These are phyloP conservation scores for Globisporangium paddicum DNA, from an alignment of 352 stramenopile genomes.

Conservation along the genomic window DNA sequence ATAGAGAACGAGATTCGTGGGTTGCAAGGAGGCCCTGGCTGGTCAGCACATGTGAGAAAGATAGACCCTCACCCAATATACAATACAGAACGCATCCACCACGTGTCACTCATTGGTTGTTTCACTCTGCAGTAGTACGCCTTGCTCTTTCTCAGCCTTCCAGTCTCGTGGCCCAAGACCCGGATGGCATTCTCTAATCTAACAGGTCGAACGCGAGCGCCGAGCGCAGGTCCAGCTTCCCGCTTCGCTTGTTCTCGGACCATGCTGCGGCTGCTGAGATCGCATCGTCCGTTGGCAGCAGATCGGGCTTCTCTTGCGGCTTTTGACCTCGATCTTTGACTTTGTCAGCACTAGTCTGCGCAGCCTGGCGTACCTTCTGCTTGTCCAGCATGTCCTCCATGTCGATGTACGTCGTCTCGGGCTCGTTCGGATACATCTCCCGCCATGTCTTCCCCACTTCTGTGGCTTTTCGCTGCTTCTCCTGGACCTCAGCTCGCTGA, in stretches of 20 bases:
- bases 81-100: neutral
- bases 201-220: constrained; percentile 69
- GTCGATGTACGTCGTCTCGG: constrained; percentile 74
- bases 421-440: constrained; percentile 77
- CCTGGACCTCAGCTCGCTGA: constrained; percentile 41
- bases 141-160: neutral
- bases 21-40: neutral
- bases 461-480: constrained; percentile 42
- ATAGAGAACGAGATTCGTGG: constrained; percentile 17
- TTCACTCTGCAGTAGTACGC: too few species aligned
- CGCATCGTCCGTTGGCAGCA: constrained; percentile 38
- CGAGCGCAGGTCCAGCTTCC: constrained; percentile 39
- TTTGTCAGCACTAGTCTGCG: constrained; percentile 13
- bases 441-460: constrained; percentile 66
- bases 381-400: constrained; percentile 63
- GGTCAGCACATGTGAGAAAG: neutral
- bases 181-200: constrained; percentile 3
- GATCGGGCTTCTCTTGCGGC: constrained; percentile 7
- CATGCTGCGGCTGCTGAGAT: constrained; percentile 40
- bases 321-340: constrained; percentile 1
- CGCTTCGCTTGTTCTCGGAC: constrained; percentile 30
- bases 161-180: neutral
- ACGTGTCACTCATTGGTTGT: constrained; percentile 1
- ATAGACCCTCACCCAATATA: neutral
- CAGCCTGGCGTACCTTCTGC: constrained; percentile 29